Conservation (phyloP, 2,329 filamentous ascomycete genomes). For the Claviceps fusiformis region DNA sequence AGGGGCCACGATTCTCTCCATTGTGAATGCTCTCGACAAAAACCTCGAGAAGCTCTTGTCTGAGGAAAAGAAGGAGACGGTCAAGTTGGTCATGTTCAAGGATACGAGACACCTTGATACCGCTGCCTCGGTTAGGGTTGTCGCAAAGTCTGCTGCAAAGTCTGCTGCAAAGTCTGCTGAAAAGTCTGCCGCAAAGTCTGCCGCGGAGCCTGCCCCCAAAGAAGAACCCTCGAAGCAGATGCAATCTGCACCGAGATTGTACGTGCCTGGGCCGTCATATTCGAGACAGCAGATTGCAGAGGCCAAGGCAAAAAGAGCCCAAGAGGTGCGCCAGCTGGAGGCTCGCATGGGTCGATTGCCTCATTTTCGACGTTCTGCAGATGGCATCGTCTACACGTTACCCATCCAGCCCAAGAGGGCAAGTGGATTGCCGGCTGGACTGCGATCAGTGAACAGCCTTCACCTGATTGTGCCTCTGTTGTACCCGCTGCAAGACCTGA, state of each 20-base stretch:
- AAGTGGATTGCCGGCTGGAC: conserved; percentile 42
- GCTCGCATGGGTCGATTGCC: conserved; percentile 56
- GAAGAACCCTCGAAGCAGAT: conserved; percentile 2
- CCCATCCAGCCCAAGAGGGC: conserved; percentile 54
- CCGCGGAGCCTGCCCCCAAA: conserved; percentile 1
- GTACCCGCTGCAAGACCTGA: conserved; percentile 58
- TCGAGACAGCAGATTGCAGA: conserved; percentile 45
- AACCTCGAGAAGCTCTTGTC: conserved; percentile 57
- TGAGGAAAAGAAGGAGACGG: conserved; percentile 55
- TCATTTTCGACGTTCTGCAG: conserved; percentile 52
- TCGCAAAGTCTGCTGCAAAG: neutral
- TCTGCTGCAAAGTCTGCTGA: conserved; percentile 1
- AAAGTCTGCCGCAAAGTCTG: neutral
- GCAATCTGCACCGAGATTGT: conserved; percentile 13
- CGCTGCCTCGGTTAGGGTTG: conserved; percentile 1
- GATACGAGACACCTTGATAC: conserved; percentile 37
- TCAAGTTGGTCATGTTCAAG: conserved; percentile 52
- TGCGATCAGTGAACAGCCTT: conserved; percentile 49
- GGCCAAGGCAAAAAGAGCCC: conserved; percentile 49
- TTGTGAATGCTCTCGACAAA: conserved; percentile 59
- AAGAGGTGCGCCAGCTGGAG: conserved; percentile 60
- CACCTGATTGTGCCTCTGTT: conserved; percentile 56
- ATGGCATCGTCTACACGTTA: conserved; percentile 57
- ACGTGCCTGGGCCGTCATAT: conserved; percentile 34
- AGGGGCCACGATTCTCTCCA: conserved; percentile 46